Evolutionary conservation across 2,329 filamentous ascomycete species (phyloP), one percentile per base, ranked within the genome.

Genomic region (Endoconidiophora polonica): DNA sequence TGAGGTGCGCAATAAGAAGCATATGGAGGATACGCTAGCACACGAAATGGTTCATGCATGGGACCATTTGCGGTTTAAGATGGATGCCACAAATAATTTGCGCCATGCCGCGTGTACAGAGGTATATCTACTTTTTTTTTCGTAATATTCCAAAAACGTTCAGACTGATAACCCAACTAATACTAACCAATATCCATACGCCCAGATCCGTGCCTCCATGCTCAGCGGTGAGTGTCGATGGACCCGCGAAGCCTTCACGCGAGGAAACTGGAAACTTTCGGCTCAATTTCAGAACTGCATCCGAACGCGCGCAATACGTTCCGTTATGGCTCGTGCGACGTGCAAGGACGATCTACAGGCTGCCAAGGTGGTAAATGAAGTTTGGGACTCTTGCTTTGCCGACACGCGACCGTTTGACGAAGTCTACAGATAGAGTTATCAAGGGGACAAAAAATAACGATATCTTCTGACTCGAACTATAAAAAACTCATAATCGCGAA

Each of bases 41-140:
- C 91, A 98, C 65, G 91, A 98, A 68, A 93, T 98, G 86, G 83
- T 98, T 48, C 91, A 98, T 64, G 88, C 88, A 1, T 96, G 87
- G 72, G 91, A 98, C 63, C 83, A 94, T 63, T 61, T 96, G 58
- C 71, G 90, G 55, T 98, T 86, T 70, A 91, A 94, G 65, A 79
- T 95, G 42, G 82, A 96, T 61, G 85, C 83, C 69, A 70, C 73
- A 58, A 84, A 68, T 68, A 70, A 86, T 62, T 63, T 98, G 65
- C 79, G 81, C 63, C 91, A 98, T 66, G 85, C 88, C 36, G 91
- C 91, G 50, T 98, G 91, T 64, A 83, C 88, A 50, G 91, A 98
- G 79, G 86, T 90, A 65, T 55, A 67, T 33, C 42, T 49, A 36
- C 12, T 3, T 39, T 47, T 45, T 20, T 29, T 14, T 37, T 20